Percentiles rank a stretch among this genome's conserved stretches.
phyloP scores from a whole-genome alignment of 441 rosid genomes.

The Isatis lusitanica region DNA sequence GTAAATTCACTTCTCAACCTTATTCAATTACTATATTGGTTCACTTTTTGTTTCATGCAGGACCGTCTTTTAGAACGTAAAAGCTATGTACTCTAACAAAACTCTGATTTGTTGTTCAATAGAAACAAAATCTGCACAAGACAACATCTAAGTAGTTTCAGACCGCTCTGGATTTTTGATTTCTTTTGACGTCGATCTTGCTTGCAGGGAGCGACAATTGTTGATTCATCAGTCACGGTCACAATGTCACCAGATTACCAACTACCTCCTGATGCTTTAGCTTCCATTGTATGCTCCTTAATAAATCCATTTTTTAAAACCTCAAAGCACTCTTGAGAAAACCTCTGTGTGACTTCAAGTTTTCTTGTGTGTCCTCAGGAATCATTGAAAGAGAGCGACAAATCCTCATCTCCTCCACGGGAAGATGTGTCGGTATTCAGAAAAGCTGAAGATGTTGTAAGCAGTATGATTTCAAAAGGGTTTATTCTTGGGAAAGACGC shows the following conservation, averaged over 20 bases:
- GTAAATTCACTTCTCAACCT: conserved; percentile 36
- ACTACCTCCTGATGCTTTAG: conserved; percentile 60
- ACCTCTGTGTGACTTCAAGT: neutral
- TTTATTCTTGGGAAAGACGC: conserved; percentile 82
- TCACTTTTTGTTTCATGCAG: neutral
- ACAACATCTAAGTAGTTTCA: neutral
- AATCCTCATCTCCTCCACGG: conserved; percentile 35
- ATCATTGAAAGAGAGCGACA: neutral
- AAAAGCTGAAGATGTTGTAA: conserved; percentile 84
- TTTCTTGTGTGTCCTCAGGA: neutral
- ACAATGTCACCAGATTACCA: conserved; percentile 66
- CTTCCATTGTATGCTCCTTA: neutral
- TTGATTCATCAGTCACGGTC: conserved; percentile 67
- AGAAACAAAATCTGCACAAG: neutral
- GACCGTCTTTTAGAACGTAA: neutral
- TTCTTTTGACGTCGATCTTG: neutral
- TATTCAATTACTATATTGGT: neutral
- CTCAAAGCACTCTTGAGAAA: neutral
- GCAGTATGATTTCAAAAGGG: conserved; percentile 81
- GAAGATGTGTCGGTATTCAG: conserved; percentile 61
- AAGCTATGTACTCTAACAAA: neutral
- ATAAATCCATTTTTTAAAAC: neutral
- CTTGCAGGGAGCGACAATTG: conserved; percentile 86
- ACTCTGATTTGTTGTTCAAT: neutral
- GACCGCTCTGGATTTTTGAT: neutral